Conservation (phyloP, 345 rosid species). For the Brassica incana region DNA sequence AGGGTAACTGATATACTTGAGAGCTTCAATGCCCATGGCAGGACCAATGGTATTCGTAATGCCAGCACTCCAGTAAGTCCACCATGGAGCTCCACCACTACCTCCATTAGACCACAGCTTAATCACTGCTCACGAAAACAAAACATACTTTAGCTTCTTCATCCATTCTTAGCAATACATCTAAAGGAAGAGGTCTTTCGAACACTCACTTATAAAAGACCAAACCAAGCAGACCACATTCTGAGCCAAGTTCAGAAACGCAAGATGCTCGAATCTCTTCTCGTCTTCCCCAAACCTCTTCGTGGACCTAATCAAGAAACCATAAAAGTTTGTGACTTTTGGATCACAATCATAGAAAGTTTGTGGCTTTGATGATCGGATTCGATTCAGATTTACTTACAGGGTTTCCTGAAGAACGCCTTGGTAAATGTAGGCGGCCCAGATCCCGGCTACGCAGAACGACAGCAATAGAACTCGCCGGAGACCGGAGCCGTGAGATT, state of each 20-base stretch:
- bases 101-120: constrained; percentile 81
- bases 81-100: constrained; percentile 87
- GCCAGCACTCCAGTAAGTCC: constrained; percentile 97
- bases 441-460: constrained; percentile 91
- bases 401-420: constrained; percentile 92
- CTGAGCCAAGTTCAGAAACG: constrained; percentile 92
- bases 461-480: constrained; percentile 68
- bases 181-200: background rate
- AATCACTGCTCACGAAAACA: constrained; percentile 55
- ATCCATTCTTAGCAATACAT: background rate
- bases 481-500: constrained; percentile 68
- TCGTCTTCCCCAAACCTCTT: constrained; percentile 86
- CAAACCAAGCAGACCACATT: constrained; percentile 85
- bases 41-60: constrained; percentile 97
- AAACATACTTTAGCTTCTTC: background rate
- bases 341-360: background rate
- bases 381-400: constrained; percentile 48
- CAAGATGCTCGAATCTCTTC: constrained; percentile 88
- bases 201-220: constrained; percentile 85
- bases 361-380: background rate
- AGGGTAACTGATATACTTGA: constrained; percentile 94
- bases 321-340: background rate
- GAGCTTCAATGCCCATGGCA: constrained; percentile 94
- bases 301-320: constrained; percentile 58
- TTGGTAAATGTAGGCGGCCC: constrained; percentile 96